phyloP scores from a whole-genome alignment of 2,329 filamentous ascomycete genomes.

The Stagonosporopsis tanaceti region DNA sequence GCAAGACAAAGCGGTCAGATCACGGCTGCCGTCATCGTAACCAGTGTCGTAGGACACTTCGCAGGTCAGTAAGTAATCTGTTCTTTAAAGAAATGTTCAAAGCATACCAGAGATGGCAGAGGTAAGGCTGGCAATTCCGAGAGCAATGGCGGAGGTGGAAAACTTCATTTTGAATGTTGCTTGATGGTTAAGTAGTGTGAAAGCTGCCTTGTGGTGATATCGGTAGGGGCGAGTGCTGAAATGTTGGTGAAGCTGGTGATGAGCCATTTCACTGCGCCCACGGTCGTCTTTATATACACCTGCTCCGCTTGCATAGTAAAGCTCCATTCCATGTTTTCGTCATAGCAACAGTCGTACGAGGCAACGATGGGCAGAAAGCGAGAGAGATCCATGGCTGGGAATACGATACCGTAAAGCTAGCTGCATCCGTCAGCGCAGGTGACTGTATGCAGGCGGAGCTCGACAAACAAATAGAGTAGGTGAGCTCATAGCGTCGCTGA shows the following conservation, averaged over 20 bases:
- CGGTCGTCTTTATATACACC: slow-evolving; percentile 40
- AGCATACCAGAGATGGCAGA: slow-evolving; percentile 45
- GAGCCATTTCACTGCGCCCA: slow-evolving; percentile 18
- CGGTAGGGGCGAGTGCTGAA: slow-evolving; percentile 12
- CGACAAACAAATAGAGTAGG: slow-evolving; percentile 27
- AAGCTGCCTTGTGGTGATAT: neutral
- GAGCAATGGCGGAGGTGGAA: slow-evolving; percentile 35
- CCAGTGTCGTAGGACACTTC: slow-evolving; percentile 74
- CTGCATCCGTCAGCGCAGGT: slow-evolving; percentile 36
- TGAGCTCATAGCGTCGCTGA: slow-evolving; percentile 43
- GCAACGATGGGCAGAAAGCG: slow-evolving; percentile 31
- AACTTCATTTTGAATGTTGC: slow-evolving; percentile 43
- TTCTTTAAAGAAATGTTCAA: neutral
- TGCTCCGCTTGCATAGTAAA: slow-evolving; percentile 23
- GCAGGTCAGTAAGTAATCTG: slow-evolving; percentile 7
- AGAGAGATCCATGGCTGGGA: slow-evolving; percentile 32
- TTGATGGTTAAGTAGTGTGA: neutral
- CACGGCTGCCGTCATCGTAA: slow-evolving; percentile 69
- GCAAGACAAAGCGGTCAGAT: slow-evolving; percentile 68
- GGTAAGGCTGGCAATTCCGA: slow-evolving; percentile 40
- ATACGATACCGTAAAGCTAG: slow-evolving; percentile 29
- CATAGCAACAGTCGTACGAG: slow-evolving; percentile 28
- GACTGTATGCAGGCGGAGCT: slow-evolving; percentile 33
- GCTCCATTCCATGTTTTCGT: slow-evolving; percentile 29
- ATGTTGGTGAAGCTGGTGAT: slow-evolving; percentile 28